Evolutionary conservation across 2,329 filamentous ascomycete genomes (phyloP), one percentile per base, ranked within the genome.

Genomic region (Xylaria sp.): DNA sequence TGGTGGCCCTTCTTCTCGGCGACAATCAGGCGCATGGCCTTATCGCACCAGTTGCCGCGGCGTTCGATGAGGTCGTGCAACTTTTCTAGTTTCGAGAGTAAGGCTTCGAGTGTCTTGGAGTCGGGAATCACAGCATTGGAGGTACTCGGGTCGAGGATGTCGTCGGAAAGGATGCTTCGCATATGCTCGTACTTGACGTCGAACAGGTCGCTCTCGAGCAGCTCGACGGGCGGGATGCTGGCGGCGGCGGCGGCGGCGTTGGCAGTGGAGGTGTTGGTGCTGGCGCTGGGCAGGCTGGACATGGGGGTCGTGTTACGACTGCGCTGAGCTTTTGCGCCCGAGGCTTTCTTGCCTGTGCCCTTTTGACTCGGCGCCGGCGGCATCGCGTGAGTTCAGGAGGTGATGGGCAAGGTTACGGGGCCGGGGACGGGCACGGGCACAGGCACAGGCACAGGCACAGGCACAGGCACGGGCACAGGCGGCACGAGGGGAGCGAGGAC

Each of bases 251-350:
- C 56, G 49, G 54, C 55, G 55, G 63, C 63, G 51, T 31, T 36
- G 61, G 36, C 7, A 27, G 49, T 36, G 47, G 3, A 22, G 31
- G 15, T 33, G 25, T 20, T 45, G 47, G 17, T 69, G 66, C 72
- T 65, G 69, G 61, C 51, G 72, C 78, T 81, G 74, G 78, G 79
- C 69, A 71, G 79, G 38, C 77, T 80, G 38, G 87, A 85, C 74
- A 87, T 86, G 39, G 92, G 92, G 17, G 92, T 95, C 39, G 91
- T 92, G 79, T 94, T 94, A 75, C 92, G 90, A 77, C 91, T 94
- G 68, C 88, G 85, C 73, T 90, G 91, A 72, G 89, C 88, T 68
- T 89, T 85, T 72, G 86, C 85, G 72, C 84, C 84, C 67, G 83
- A 81, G 65, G 82, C 83, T 80, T 92, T 92, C 81, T 90, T 90